Conservation (phyloP, 2,329 filamentous ascomycete genomes). For the Tolypocladium amazonense region DNA sequence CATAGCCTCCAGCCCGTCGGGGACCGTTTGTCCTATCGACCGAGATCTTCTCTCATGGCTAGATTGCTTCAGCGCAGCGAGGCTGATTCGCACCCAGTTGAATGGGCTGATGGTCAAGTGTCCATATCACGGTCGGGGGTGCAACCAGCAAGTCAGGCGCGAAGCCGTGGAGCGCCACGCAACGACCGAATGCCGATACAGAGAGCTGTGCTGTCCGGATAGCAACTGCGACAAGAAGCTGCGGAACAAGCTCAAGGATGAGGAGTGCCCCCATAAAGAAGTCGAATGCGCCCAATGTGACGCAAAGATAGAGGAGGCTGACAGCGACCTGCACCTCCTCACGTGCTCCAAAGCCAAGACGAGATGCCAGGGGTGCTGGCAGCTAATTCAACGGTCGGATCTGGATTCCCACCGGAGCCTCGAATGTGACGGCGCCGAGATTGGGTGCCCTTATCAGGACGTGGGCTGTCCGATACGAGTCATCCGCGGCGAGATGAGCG, state of each 20-base stretch:
- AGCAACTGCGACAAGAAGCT: slow-evolving; percentile 40
- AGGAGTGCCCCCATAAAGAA: slow-evolving; percentile 43
- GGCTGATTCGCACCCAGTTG: slow-evolving; percentile 48
- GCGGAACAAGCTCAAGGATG: slow-evolving; percentile 36
- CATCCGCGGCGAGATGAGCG: slow-evolving; percentile 25
- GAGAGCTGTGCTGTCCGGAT: slow-evolving; percentile 45
- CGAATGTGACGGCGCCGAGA: slow-evolving; percentile 38
- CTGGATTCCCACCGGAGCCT: slow-evolving; percentile 35
- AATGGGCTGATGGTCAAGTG: slow-evolving; percentile 49
- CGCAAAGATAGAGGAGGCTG: slow-evolving; percentile 33
- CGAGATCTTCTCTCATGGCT: slow-evolving; percentile 31
- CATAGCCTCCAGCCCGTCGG: slow-evolving; percentile 27
- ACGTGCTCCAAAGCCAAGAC: slow-evolving; percentile 35
- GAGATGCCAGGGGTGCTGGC: slow-evolving; percentile 38
- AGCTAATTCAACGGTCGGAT: slow-evolving; percentile 30
- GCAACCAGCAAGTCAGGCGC: slow-evolving; percentile 37
- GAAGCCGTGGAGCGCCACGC: slow-evolving; percentile 47
- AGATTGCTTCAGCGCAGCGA: slow-evolving; percentile 29
- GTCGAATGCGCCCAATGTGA: slow-evolving; percentile 44
- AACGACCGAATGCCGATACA: slow-evolving; percentile 44
- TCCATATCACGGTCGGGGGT: slow-evolving; percentile 41
- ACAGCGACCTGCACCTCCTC: slow-evolving; percentile 23
- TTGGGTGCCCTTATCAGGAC: slow-evolving; percentile 35
- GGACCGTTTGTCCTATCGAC: slow-evolving; percentile 46
- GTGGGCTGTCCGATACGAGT: slow-evolving; percentile 24